Conservation (phyloP, 2,329 filamentous ascomycete species). For the Cladophialophora chaetospira region DNA sequence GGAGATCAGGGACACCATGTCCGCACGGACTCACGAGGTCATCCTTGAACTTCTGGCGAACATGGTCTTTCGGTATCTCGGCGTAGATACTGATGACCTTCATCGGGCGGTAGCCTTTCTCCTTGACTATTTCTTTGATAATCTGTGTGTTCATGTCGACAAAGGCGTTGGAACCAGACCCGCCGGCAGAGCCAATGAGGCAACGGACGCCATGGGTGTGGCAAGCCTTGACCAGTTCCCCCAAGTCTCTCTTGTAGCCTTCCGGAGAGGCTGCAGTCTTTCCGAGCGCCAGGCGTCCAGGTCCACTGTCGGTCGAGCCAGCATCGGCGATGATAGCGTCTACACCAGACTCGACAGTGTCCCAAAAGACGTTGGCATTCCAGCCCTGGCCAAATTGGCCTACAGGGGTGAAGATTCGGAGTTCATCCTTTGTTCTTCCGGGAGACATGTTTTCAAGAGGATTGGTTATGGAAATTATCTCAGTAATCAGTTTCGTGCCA, state of each 20-base stretch:
- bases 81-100: slow-evolving; percentile 42
- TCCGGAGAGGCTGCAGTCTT: slow-evolving; percentile 9
- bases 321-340: slow-evolving; percentile 38
- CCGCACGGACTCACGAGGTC: slow-evolving; percentile 41
- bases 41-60: slow-evolving; percentile 37
- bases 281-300: slow-evolving; percentile 35
- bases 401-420: slow-evolving; percentile 22
- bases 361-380: slow-evolving; percentile 15
- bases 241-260: slow-evolving; percentile 41
- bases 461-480: too few species aligned
- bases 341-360: slow-evolving; percentile 16
- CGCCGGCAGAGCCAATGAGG: slow-evolving; percentile 50
- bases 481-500: too few species aligned
- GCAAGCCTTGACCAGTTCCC: slow-evolving; percentile 42
- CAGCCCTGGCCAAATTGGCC: slow-evolving; percentile 19
- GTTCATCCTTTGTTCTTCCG: slow-evolving; percentile 15
- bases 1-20: slow-evolving; percentile 45
- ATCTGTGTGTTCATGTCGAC: slow-evolving; percentile 45
- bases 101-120: slow-evolving; percentile 35
- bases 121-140: slow-evolving; percentile 39
- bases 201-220: slow-evolving; percentile 42
- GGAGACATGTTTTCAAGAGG: slow-evolving; percentile 5
- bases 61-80: slow-evolving; percentile 40
- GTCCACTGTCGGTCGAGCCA: slow-evolving; percentile 39
- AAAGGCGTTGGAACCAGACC: slow-evolving; percentile 49